phyloP scores from a whole-genome alignment of 2,329 filamentous ascomycete species.

The Clathrospora elynae region DNA sequence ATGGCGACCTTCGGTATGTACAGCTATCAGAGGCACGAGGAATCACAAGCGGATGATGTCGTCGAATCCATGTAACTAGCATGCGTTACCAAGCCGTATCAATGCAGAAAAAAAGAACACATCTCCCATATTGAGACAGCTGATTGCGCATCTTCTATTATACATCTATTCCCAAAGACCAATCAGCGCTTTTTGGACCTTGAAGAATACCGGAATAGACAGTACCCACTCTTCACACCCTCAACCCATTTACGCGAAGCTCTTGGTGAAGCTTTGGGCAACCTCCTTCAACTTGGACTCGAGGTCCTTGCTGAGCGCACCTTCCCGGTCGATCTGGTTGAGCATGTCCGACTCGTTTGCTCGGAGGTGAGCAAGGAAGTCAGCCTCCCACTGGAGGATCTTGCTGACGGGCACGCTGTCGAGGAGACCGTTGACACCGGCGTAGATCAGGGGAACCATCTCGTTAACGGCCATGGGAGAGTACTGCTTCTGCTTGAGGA shows the following conservation, averaged over 20 bases:
- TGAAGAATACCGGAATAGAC: slow-evolving; percentile 43
- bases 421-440: slow-evolving; percentile 97
- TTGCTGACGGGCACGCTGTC: slow-evolving; percentile 87
- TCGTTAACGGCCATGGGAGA: slow-evolving; percentile 97
- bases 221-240: slow-evolving; percentile 45
- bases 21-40: slow-evolving; percentile 35
- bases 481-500: slow-evolving; percentile 99
- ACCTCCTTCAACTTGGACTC: slow-evolving; percentile 82
- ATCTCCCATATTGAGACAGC: slow-evolving; percentile 49
- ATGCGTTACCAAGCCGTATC: slow-evolving; percentile 16
- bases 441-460: slow-evolving; percentile 99
- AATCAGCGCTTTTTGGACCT: slow-evolving; percentile 48
- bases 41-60: slow-evolving; percentile 24
- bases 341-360: slow-evolving; percentile 86
- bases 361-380: slow-evolving; percentile 92
- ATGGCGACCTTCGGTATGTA: too few species aligned
- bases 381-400: slow-evolving; percentile 91
- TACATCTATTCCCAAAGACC: slow-evolving; percentile 47
- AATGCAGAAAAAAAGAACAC: slow-evolving; percentile 34
- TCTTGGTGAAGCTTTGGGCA: slow-evolving; percentile 85
- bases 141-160: slow-evolving; percentile 50
- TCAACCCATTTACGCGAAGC: slow-evolving; percentile 65
- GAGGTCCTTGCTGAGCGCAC: slow-evolving; percentile 90
- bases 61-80: slow-evolving; percentile 9
- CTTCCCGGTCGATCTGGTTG: slow-evolving; percentile 91